Evolutionary conservation across 257 asterid species (phyloP).

Genomic region (Misopates orontium): DNA sequence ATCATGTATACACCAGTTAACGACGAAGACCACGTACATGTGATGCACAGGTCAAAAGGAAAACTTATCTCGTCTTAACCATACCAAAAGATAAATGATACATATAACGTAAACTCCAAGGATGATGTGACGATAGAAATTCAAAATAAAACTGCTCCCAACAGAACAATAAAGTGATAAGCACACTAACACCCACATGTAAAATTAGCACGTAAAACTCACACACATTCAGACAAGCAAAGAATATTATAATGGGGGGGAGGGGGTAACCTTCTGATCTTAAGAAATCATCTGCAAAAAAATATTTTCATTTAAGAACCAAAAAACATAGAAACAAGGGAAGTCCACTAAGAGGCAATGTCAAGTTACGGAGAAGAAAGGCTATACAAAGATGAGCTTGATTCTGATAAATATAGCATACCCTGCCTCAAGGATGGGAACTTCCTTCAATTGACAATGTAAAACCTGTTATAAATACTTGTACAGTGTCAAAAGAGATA

Average conservation of each 20-base stretch:
- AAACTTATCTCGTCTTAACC: slow-evolving; percentile 11
- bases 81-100: not conserved
- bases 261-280: not conserved
- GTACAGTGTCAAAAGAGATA: slow-evolving; percentile 16
- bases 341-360: not conserved
- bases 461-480: slow-evolving; percentile 36
- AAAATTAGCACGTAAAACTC: not conserved
- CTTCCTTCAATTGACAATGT: slow-evolving; percentile 45
- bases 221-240: not conserved
- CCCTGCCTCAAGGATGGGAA: slow-evolving; percentile 49
- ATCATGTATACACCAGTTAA: not conserved
- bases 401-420: slow-evolving; percentile 31
- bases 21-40: slow-evolving; percentile 9
- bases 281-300: not conserved
- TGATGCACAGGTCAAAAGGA: not conserved
- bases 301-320: not conserved
- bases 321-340: not conserved
- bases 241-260: not conserved
- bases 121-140: not conserved
- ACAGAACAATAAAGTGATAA: slow-evolving; percentile 5
- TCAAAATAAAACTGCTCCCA: not conserved
- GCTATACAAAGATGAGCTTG: not conserved
- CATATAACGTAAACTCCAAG: not conserved
- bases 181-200: slow-evolving; percentile 2
- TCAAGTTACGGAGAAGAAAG: not conserved